These are phyloP conservation scores for Fusarium cicatricum DNA, from an alignment of 2,329 filamentous ascomycete species.

Conservation along the genomic window DNA sequence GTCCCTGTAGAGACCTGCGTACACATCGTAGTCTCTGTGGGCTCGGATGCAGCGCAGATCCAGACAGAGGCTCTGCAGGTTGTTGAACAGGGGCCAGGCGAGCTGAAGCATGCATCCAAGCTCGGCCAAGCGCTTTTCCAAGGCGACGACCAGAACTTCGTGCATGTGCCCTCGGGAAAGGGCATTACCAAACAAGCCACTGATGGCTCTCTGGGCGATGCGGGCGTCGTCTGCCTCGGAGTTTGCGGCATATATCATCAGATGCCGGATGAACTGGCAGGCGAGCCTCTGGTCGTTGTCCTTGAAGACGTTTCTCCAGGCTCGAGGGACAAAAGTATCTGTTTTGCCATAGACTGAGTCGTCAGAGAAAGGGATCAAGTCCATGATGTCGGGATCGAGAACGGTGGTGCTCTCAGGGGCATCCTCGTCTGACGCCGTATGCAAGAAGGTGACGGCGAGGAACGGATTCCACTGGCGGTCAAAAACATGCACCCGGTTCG, in stretches of 20 bases:
- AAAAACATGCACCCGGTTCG: slow-evolving; percentile 11
- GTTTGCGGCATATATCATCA: slow-evolving; percentile 9
- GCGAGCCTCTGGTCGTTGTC: background rate
- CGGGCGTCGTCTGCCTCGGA: background rate
- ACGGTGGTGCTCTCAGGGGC: background rate
- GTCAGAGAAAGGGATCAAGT: background rate
- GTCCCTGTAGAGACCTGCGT: background rate
- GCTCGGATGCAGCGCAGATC: background rate
- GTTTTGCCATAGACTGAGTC: background rate
- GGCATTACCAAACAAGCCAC: too few species aligned
- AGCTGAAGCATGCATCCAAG: background rate
- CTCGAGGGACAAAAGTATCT: background rate
- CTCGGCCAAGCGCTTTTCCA: background rate
- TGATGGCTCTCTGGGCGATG: too few species aligned
- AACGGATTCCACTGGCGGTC: background rate
- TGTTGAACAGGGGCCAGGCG: slow-evolving; percentile 13
- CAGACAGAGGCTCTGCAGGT: slow-evolving; percentile 22
- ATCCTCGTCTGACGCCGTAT: background rate
- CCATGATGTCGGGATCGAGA: background rate
- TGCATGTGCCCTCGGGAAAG: too few species aligned
- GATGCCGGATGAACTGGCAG: slow-evolving; percentile 11
- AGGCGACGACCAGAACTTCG: too few species aligned
- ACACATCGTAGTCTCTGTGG: background rate
- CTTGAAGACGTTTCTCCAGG: background rate
- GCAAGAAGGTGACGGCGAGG: background rate